Evolutionary conservation across 75 land plant genomes (phyloP), one percentile per base, ranked within the genome.

Genomic region (Selaginella tamariscina): DNA sequence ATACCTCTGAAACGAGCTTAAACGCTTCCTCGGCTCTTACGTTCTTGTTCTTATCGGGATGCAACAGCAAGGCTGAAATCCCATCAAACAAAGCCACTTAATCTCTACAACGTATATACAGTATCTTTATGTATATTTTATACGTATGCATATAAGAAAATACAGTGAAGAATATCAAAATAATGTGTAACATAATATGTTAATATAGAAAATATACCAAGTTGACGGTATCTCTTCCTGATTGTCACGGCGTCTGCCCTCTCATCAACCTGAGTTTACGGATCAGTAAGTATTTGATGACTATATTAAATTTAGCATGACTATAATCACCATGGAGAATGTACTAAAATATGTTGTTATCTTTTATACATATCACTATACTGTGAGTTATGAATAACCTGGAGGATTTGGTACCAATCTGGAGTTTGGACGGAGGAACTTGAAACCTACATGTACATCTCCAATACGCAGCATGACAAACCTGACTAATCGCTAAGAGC

Each of bases 21-120:
- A 90, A 90, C 31, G 96, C 96, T 72, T 69, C 68, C 56, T 83
- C 96, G 54, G 91, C 83, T 49, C 79, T 85, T 24, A 74, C 80
- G 64, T 88, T 86, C 56, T 74, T 81, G 72, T 90, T 90, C 75
- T 90, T 90, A 60, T 90, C 92, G 29, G 92, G 96, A 73, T 90
- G 92, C 66, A 90, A 76, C 31, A 81, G 85, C 64, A 90, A 72
- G 57, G 92, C 96, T 90, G 84, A 77, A 78, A 24, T 32, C 24
- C 67, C 39, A 9, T 59, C 26, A 5, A 59, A 29, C 2, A 22
- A 26, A 20, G 2, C 30, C 18, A 2, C 28, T 26, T 30, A 8
- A 30, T 65, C 31, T 65, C n/a, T 31, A 20, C n/a, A 27, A n/a
- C n/a, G 39, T 2, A 24, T 32, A 55, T 32, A 13, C 20, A 66